phyloP scores from a whole-genome alignment of 2,329 filamentous ascomycete genomes.

The Leptographium procerum region DNA sequence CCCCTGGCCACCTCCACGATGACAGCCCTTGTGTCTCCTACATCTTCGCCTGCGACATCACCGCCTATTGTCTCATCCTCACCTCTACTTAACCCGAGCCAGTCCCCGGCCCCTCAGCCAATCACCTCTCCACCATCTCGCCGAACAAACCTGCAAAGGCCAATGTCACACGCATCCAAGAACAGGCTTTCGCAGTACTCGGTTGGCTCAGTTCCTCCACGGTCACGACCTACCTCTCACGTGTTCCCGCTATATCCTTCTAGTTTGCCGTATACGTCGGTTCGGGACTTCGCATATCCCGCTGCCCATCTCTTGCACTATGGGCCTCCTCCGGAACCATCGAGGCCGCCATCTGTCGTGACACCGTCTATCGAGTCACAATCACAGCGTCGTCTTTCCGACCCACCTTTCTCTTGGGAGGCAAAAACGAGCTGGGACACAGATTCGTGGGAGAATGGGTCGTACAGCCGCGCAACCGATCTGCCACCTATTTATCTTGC shows the following conservation, averaged over 20 bases:
- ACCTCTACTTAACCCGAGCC: conserved; percentile 31
- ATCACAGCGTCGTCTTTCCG: conserved; percentile 62
- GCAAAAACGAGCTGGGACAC: conserved; percentile 47
- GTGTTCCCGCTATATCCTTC: conserved; percentile 76
- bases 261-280: conserved; percentile 75
- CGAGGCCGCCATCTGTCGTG: conserved; percentile 63
- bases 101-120: conserved; percentile 43
- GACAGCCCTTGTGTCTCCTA: conserved; percentile 46
- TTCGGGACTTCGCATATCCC: conserved; percentile 93
- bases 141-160: conserved; percentile 50
- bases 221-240: conserved; percentile 71
- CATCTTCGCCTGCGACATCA: conserved; percentile 39
- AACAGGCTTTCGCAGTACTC: conserved; percentile 80
- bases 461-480: conserved; percentile 53
- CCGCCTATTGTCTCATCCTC: conserved; percentile 33
- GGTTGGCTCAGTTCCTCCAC: conserved; percentile 52
- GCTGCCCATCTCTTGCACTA: conserved; percentile 78
- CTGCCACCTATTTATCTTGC: conserved; percentile 74
- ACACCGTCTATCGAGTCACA: conserved; percentile 64
- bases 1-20: conserved; percentile 18
- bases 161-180: conserved; percentile 67
- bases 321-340: conserved; percentile 71
- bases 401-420: conserved; percentile 68
- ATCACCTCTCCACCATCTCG: conserved; percentile 45
- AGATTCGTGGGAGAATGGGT: conserved; percentile 36